Percentiles rank a stretch among this genome's conserved stretches.
Evolutionary conservation across 1,139 yeast species (phyloP).

Genomic region (Blastobotrys indianensis): DNA sequence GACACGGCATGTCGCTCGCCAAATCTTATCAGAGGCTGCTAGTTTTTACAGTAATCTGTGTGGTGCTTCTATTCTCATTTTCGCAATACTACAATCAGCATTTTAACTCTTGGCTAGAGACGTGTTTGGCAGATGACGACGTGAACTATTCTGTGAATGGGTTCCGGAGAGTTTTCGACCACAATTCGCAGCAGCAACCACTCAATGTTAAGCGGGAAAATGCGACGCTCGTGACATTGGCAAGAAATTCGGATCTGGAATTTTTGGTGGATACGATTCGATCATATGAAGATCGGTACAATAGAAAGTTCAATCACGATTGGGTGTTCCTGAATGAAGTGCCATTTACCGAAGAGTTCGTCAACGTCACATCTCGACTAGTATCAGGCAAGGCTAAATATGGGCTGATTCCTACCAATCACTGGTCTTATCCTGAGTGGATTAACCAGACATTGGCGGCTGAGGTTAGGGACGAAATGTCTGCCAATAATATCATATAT

Average conservation of each 20-base stretch:
- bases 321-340: slow-evolving; percentile 77
- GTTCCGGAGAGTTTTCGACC: no score
- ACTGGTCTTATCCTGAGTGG: slow-evolving; percentile 69
- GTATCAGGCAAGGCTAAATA: slow-evolving; percentile 60
- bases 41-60: no score
- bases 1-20: no score
- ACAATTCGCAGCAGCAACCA: no score
- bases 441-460: slow-evolving; percentile 56
- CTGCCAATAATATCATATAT: slow-evolving; percentile 48
- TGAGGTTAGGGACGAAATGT: slow-evolving; percentile 42
- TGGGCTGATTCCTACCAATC: slow-evolving; percentile 57
- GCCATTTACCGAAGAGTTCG: slow-evolving; percentile 47
- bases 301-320: slow-evolving; percentile 59
- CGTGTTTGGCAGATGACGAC: no score
- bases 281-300: slow-evolving; percentile 66
- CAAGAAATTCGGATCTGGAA: slow-evolving; percentile 59
- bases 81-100: no score
- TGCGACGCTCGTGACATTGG: slow-evolving; percentile 59
- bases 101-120: no score
- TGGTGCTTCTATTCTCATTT: no score
- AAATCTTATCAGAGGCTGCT: no score
- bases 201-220: slow-evolving; percentile 25
- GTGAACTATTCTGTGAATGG: no score
- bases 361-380: slow-evolving; percentile 37
- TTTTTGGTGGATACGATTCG: slow-evolving; percentile 52